A percentile compares a stretch with the other conserved stretches of the same genome.
These are phyloP conservation scores for Leccinum griseonigrum DNA, from an alignment of 1,284 basidiomycete genomes.

Conservation along the genomic window DNA sequence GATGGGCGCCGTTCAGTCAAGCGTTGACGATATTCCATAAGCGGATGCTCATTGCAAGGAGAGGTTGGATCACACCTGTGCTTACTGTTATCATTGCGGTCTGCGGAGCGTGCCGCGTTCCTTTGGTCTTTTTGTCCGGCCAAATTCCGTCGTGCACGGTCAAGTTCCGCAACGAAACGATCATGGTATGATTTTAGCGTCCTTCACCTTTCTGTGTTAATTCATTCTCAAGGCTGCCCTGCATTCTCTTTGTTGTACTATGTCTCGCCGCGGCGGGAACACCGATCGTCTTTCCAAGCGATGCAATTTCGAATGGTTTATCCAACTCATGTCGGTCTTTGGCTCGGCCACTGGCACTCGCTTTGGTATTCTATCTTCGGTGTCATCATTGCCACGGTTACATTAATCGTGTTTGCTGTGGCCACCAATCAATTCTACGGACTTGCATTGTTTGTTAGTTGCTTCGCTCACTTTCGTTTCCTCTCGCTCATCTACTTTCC, in stretches of 20 bases:
- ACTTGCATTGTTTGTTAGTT: conserved; percentile 61
- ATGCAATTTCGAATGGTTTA: conserved; percentile 78
- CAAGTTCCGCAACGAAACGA: conserved; percentile 34
- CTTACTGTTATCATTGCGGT: conserved; percentile 63
- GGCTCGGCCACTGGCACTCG: conserved; percentile 66
- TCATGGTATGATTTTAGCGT: conserved; percentile 47
- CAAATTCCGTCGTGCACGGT: conserved; percentile 50
- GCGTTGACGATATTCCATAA: conserved; percentile 73
- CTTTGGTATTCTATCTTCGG: conserved; percentile 69
- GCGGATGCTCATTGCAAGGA: conserved; percentile 59
- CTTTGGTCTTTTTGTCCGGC: conserved; percentile 59
- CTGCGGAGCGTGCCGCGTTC: conserved; percentile 61
- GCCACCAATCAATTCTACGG: conserved; percentile 65
- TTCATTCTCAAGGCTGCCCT: conserved; percentile 51
- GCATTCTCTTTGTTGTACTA: conserved; percentile 82
- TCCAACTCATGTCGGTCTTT: conserved; percentile 67
- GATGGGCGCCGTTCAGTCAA: conserved; percentile 56
- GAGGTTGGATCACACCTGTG: conserved; percentile 66
- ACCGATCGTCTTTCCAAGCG: conserved; percentile 66
- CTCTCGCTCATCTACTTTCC: not conserved
- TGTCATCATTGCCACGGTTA: conserved; percentile 54
- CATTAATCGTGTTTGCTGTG: conserved; percentile 60
- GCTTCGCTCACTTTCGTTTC: not conserved
- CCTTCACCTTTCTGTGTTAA: not conserved
- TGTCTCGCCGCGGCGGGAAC: conserved; percentile 59